Base-by-base conservation (phyloP, 2,329 filamentous ascomycete species). In the Claviceps purpurea region DNA sequence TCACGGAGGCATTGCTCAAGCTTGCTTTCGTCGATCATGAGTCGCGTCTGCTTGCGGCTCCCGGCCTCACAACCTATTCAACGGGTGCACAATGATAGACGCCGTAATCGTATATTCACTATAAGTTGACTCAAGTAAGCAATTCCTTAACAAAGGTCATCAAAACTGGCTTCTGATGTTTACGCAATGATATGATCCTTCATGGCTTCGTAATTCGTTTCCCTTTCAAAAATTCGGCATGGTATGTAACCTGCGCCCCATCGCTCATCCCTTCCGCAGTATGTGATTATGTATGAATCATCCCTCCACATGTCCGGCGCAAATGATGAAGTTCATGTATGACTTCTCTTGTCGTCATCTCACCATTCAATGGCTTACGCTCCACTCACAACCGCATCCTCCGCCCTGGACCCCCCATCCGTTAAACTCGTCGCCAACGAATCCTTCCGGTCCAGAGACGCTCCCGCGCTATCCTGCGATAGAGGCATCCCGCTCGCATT, bases 371-470 rank as follows among this genome's bases (percentile, higher is more conserved):
- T 50, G 57, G 54, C 47, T 60, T 64, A 16, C 55, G 48, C 22
- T 64, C 62, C 51, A 52, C 40, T 11, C 49, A 57, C 53, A 13
- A 56, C 51, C 5, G 61, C 49, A 26, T 65, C 62, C 40, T 57
- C 59, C 18, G 52, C 22, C 18, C 54, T 58, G 10, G 55, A 60
- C 5, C 30, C 30, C 30, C 55, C 49, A 24, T 58, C 52, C 16
- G 54, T 54, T 1, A 52, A 51, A 4, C 56, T 58, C n/a, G 56
- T 54, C 34, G 58, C 45, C 1, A 51, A 53, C 18, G 62, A 56
- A 38, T 64, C 62, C 45, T 65, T 67, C 22, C 57, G 58, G 37
- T 64, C 61, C 13, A 56, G 45, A n/a, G 45, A 43, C 22, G 53
- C 38, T 7, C 47, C 45, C 44, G 51, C 40, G 47, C 40, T 51